Evolutionary conservation across 73 alveolate genomes (phyloP).

Genomic region (Tetrahymena malaccensis): DNA sequence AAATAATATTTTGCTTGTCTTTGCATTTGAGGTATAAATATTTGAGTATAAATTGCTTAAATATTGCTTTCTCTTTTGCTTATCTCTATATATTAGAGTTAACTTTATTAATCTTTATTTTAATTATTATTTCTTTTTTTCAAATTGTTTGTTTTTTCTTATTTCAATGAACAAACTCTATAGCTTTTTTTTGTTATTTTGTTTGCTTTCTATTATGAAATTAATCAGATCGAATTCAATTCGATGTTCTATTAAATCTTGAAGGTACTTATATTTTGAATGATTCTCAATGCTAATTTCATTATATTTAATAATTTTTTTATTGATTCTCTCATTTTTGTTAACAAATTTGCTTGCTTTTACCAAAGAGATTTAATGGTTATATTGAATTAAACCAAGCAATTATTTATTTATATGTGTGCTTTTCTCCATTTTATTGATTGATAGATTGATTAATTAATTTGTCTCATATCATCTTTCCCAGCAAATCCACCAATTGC

Average conservation of each 20-base stretch:
- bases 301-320: too few relatives aligned
- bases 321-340: not conserved
- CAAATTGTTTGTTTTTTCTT: not conserved
- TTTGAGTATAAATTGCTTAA: not conserved
- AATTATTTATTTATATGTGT: too few relatives aligned
- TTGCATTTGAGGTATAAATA: not conserved
- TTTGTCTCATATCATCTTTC: not conserved
- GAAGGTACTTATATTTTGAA: not conserved
- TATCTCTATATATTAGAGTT: not conserved
- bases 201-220: too few relatives aligned
- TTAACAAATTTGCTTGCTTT: not conserved
- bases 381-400: not conserved
- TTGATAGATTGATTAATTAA: too few relatives aligned
- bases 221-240: too few relatives aligned
- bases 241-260: not conserved
- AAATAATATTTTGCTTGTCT: not conserved
- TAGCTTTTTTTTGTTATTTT: too few relatives aligned
- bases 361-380: not conserved
- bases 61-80: not conserved
- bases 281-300: not conserved
- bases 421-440: not conserved
- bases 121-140: not conserved
- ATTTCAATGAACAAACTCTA: not conserved
- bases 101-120: too few relatives aligned
- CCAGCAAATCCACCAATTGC: not conserved